phyloP scores from a whole-genome alignment of 495 filamentous ascomycete species.

The Hyaloscypha variabilis region DNA sequence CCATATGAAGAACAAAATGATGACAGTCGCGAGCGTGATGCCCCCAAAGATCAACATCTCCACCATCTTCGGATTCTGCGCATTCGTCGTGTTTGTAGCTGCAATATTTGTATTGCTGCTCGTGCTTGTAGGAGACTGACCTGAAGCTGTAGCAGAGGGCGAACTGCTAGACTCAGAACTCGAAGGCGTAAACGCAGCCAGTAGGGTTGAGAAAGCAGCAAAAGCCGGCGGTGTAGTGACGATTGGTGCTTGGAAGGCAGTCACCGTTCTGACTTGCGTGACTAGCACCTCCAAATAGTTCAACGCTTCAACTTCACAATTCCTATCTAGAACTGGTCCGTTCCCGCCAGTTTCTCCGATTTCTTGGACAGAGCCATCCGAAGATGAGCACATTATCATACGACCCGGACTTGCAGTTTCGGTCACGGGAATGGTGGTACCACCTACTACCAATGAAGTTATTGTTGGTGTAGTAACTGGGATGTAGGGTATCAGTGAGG shows the following conservation, averaged over 20 bases:
- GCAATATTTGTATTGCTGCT: neutral
- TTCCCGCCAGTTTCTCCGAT: slow-evolving; percentile 10
- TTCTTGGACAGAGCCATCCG: neutral
- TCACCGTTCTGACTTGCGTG: slow-evolving; percentile 8
- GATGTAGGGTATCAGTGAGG: slow-evolving; percentile 1
- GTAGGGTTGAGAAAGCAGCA: neutral
- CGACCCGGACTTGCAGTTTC: slow-evolving; percentile 8
- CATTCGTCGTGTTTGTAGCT: neutral
- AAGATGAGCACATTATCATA: neutral
- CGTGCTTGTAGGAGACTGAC: neutral
- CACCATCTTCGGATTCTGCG: slow-evolving; percentile 1
- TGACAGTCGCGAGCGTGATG: slow-evolving; percentile 4
- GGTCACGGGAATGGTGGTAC: neutral
- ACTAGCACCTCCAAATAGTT: neutral
- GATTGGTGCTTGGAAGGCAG: neutral
- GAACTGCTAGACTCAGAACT: neutral
- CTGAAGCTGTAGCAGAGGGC: neutral
- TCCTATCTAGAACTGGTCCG: neutral
- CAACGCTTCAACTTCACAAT: slow-evolving; percentile 5
- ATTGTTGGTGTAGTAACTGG: slow-evolving; percentile 1
- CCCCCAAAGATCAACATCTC: slow-evolving; percentile 10
- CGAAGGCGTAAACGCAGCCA: neutral
- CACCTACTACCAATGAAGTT: neutral
- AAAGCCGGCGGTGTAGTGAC: neutral
- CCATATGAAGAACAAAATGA: slow-evolving; percentile 18